Evolutionary conservation across 2,329 filamentous ascomycete species (phyloP), one percentile per base, ranked within the genome.

Genomic region (Dactylellina sp.): DNA sequence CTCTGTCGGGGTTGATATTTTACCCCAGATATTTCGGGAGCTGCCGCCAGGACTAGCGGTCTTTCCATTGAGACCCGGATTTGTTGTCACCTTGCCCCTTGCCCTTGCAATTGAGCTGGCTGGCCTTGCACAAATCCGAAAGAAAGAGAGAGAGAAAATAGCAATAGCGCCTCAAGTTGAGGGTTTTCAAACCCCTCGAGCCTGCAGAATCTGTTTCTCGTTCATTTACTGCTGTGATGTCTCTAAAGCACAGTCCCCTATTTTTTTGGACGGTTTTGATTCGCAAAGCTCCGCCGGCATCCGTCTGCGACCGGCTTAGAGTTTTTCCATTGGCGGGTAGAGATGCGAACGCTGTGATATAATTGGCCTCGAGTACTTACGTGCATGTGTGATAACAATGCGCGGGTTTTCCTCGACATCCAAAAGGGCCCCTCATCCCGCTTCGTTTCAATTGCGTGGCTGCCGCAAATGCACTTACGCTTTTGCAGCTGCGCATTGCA

Each of bases 11-110:
- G 1, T 52, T 68, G 24, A 49, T 53, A 39, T 42, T 61, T 62
- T 70, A 62, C 64, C 64, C 64, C 64, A 70, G 64, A 70, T 70
- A 62, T 70, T 57, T 60, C 64, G 64, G 64, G 64, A 62, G 64
- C 49, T 61, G 56, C 64, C 64, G 64, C 40, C 53, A 68, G 46
- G 53, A 53, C 53, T 49, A 68, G 55, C 52, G 63, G 53, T 49
- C 53, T 53, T 59, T 68, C n/a, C 25, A 68, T 35, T 68, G 37
- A 68, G 63, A 55, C 63, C 46, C 39, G 35, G 47, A 50, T 66
- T 70, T 25, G 64, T 35, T 70, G 64, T 50, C 64, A 70, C 16
- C 24, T 37, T 42, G 25, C 44, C 37, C 56, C 56, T 62, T 56
- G 52, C 16, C 14, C 49, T 62, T 60, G 32, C 28, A 32, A 32